Evolutionary conservation across 176 grass and related monocot genomes (phyloP), one percentile per base, ranked within the genome.

Genomic region (Oryza glumipatula): DNA sequence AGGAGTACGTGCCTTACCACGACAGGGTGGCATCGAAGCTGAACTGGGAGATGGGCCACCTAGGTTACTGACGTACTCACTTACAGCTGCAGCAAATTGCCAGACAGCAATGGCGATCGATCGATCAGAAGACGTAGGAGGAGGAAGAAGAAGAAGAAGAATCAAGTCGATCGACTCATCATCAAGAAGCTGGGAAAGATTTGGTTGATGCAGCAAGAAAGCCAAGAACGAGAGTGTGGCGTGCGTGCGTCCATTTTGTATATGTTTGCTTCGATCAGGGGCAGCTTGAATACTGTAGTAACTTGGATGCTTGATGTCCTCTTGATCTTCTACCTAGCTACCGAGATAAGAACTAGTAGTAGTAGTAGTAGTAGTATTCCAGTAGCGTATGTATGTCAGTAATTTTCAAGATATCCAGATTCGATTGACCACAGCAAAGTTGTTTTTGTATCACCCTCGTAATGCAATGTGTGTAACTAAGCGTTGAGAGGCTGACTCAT

Each of bases 1-100:
- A 99, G 97, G 94, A 96, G 24, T 96, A 96, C 82, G 90, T 91
- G 74, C 97, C 97, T 38, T 91, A 94, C 85, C 91, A 91, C 21
- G 97, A 99, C 77, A 99, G 90, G 80, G 90, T 94, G 48, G 97
- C 92, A 8, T 92, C 94, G 15, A 89, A 89, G 84, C 88, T 96
- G 33, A 96, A 96, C 83, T 99, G 97, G 97, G 97, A 99, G 65
- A 83, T 88, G 67, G 90, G 16, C 51, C 74, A 80, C 83, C 68
- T 92, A 72, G 80, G 33, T 43, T 88, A 23, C 89, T 91, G 76
- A 49, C 43, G 43, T 88, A 23, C 89, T 91, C 65, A 49, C 43
- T 9, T 10, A 44, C 43, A 41, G 39, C 39, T 41, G 39, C 39
- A 41, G 39, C 39, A 41, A 41, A 41, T 32, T 32, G 39, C 39